Percentiles rank a stretch among this genome's conserved stretches.
Conservation (phyloP, 345 rosid species). For the Populus simonii region DNA sequence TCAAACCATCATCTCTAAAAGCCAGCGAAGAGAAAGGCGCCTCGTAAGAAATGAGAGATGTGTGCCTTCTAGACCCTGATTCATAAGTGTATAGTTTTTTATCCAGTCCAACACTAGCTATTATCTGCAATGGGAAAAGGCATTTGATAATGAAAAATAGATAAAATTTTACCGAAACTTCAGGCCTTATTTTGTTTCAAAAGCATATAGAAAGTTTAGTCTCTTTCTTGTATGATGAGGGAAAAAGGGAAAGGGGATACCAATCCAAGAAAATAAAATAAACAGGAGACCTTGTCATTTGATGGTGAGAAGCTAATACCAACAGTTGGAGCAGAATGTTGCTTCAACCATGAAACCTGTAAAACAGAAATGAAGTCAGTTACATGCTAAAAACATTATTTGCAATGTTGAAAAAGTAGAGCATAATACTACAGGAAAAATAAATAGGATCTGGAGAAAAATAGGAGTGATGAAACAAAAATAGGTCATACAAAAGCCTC, state of each 20-base stretch:
- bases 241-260: not conserved
- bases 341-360: conserved; percentile 92
- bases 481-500: not conserved
- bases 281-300: conserved; percentile 71
- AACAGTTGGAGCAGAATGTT: conserved; percentile 95
- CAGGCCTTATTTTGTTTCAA: not conserved
- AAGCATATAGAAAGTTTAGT: not conserved
- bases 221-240: not conserved
- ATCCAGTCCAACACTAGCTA: conserved; percentile 94
- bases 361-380: conserved; percentile 20
- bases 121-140: conserved; percentile 50
- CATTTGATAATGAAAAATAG: conserved; percentile 1
- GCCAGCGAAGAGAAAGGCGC: conserved; percentile 98
- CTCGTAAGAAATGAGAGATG: conserved; percentile 72
- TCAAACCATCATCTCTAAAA: conserved; percentile 86
- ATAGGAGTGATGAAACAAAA: not conserved
- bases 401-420: not conserved
- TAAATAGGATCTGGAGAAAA: not conserved
- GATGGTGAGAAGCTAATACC: conserved; percentile 96
- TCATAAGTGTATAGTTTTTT: conserved; percentile 90
- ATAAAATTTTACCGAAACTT: conserved; percentile 6
- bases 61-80: conserved; percentile 73
- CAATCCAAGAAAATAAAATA: conserved; percentile 7
- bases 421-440: not conserved
- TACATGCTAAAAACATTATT: conserved; percentile 1